Evolutionary conservation across 2,329 filamentous ascomycete species (phyloP).

Genomic region (Orbilia ellipsospora): DNA sequence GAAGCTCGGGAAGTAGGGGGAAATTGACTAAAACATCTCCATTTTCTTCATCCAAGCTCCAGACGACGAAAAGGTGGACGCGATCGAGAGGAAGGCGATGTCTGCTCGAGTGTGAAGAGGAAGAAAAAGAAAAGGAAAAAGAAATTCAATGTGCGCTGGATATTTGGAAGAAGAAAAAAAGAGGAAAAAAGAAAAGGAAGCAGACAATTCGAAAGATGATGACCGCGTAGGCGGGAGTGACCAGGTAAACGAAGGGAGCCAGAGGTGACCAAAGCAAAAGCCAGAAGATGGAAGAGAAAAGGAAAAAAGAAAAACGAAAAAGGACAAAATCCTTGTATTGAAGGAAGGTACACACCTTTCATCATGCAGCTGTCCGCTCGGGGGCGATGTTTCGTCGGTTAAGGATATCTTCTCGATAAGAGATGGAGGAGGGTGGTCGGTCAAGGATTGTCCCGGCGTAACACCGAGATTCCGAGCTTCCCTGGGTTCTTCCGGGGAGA

Average conservation of each 20-base stretch:
- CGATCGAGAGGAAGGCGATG: conserved; percentile 18
- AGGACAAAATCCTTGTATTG: conserved; percentile 41
- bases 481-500: conserved; percentile 26
- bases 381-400: conserved; percentile 46
- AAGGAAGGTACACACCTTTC: conserved; percentile 48
- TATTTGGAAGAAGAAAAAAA: conserved; percentile 21
- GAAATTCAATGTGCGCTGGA: conserved; percentile 35
- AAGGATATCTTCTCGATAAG: conserved; percentile 55
- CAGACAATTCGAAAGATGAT: conserved; percentile 33
- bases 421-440: conserved; percentile 45
- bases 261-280: conserved; percentile 36
- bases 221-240: conserved; percentile 51
- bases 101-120: neutral
- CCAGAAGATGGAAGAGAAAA: conserved; percentile 51
- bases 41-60: neutral
- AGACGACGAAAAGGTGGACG: conserved; percentile 25
- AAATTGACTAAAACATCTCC: neutral
- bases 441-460: conserved; percentile 39
- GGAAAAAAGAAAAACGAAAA: conserved; percentile 24
- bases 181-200: conserved; percentile 19
- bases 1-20: conserved; percentile 13
- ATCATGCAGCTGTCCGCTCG: conserved; percentile 47
- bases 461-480: conserved; percentile 23
- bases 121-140: conserved; percentile 16
- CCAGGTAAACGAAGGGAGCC: conserved; percentile 28